These are phyloP conservation scores for Alternaria atra DNA, from an alignment of 2,329 filamentous ascomycete genomes.

Conservation along the genomic window DNA sequence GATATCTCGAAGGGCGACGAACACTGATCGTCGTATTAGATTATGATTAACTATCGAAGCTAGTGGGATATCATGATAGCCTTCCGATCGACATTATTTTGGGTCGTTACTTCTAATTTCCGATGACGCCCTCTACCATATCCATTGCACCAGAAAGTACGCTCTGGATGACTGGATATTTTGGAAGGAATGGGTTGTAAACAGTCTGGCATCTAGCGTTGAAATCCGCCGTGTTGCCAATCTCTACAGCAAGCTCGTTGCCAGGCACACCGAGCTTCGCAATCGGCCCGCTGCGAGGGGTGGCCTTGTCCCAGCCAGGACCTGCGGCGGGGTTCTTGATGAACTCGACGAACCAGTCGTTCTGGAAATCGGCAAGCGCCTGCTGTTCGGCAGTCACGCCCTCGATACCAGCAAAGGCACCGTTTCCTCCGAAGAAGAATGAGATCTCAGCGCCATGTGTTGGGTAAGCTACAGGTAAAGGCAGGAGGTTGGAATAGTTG, in stretches of 20 bases:
- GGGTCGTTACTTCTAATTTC: slow-evolving; percentile 4
- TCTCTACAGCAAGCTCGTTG: slow-evolving; percentile 43
- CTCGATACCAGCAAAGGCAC: slow-evolving; percentile 50
- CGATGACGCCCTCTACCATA: background rate
- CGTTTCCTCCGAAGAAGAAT: slow-evolving; percentile 59
- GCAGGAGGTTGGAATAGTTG: slow-evolving; percentile 46
- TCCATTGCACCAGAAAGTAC: slow-evolving; percentile 12
- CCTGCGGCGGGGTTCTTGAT: slow-evolving; percentile 56
- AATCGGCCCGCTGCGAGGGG: slow-evolving; percentile 40
- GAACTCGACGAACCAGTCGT: slow-evolving; percentile 57
- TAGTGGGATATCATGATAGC: background rate
- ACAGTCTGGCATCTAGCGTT: slow-evolving; percentile 46
- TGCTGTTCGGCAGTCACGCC: slow-evolving; percentile 53
- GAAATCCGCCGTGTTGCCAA: slow-evolving; percentile 42
- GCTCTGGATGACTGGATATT: slow-evolving; percentile 33
- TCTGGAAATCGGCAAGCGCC: slow-evolving; percentile 54
- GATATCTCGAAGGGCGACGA: background rate
- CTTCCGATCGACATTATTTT: background rate
- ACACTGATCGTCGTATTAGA: background rate
- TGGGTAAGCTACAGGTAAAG: slow-evolving; percentile 44
- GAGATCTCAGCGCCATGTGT: slow-evolving; percentile 55
- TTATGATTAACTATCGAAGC: slow-evolving; percentile 4
- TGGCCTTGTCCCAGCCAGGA: slow-evolving; percentile 54
- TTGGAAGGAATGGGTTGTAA: slow-evolving; percentile 33
- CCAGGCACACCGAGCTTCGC: slow-evolving; percentile 50